Evolutionary conservation across 1,284 basidiomycete species (phyloP).

Genomic region (Neotropicomus parvogracilis): DNA sequence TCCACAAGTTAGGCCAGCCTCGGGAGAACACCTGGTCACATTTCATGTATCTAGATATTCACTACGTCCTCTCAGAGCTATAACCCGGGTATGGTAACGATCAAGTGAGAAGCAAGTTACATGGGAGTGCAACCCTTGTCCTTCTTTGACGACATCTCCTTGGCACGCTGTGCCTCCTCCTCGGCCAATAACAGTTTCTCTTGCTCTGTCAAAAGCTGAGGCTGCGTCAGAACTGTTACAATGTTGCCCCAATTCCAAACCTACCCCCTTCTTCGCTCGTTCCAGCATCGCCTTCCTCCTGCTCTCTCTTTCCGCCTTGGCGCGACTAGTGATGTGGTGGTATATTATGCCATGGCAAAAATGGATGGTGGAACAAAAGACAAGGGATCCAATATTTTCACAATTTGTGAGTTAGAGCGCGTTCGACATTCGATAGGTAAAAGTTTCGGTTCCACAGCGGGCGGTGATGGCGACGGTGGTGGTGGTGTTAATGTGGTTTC

Average conservation of each 20-base stretch:
- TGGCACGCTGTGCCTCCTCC: slow-evolving; percentile 39
- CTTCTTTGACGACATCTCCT: slow-evolving; percentile 28
- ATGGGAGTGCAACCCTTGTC: slow-evolving; percentile 57
- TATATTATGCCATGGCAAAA: slow-evolving; percentile 56
- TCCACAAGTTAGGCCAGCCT: no score
- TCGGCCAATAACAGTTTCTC: slow-evolving; percentile 62
- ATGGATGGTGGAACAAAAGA: slow-evolving; percentile 63
- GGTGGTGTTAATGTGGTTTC: slow-evolving; percentile 15
- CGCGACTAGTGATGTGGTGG: slow-evolving; percentile 48
- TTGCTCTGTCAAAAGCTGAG: slow-evolving; percentile 48
- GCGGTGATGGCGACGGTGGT: neutral
- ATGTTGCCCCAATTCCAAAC: slow-evolving; percentile 3
- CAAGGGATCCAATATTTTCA: slow-evolving; percentile 38
- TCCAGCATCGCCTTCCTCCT: slow-evolving; percentile 61
- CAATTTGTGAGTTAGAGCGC: slow-evolving; percentile 25
- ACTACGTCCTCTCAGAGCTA: no score
- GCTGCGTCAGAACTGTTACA: slow-evolving; percentile 7
- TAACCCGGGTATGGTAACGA: no score
- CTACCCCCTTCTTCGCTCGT: slow-evolving; percentile 61
- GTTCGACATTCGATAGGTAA: slow-evolving; percentile 13
- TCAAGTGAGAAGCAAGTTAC: no score
- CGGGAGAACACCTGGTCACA: no score
- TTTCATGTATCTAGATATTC: no score
- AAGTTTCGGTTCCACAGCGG: slow-evolving; percentile 10
- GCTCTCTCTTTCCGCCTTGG: slow-evolving; percentile 67